Evolutionary conservation across 2,329 filamentous ascomycete genomes (phyloP), one percentile per base, ranked within the genome.

Genomic region (Exophiala sideris): DNA sequence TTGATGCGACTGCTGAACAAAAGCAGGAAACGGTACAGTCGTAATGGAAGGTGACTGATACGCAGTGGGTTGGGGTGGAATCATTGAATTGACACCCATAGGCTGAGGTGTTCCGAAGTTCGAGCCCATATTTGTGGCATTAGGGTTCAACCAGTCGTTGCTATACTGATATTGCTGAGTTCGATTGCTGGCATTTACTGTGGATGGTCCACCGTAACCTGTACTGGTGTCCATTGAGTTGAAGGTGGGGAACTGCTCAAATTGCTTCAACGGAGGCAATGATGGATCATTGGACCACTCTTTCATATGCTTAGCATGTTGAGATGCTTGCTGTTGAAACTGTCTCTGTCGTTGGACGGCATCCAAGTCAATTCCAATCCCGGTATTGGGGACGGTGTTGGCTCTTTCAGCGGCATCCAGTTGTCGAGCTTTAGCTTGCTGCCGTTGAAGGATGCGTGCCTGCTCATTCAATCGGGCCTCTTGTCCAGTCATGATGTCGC

Each of bases 401-500:
- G 48, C 18, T 29, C 45, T 35, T 14, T 56, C 56, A 10, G 49
- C 50, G 14, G 50, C 52, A 34, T 52, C 56, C 14, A 62, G 45
- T 21, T 62, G 56, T 44, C 57, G 58, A 39, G 56, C 48, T 47
- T 63, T 58, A 18, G 47, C 50, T 36, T 62, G 59, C 39, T 63
- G 61, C 44, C 61, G 59, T 39, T 64, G 62, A n/a, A 64, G 49
- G 24, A 64, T 63, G n/a, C 61, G 53, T 16, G 59, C 59, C 47
- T 63, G 57, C 50, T 64, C 57, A 41, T 63, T 63, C n/a, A 58
- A 46, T 6, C 55, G 58, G 48, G 62, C 60, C 38, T 64, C 62
- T 47, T 61, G 59, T 5, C 54, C 61, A 14, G 52, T 50, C 36
- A 60, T 48, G 7, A 62, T 49, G 47, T 63, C 61, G 12, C 54